Evolutionary conservation across 768 basidiomycete genomes (phyloP).

Genomic region (Hygrocybe coccinea): DNA sequence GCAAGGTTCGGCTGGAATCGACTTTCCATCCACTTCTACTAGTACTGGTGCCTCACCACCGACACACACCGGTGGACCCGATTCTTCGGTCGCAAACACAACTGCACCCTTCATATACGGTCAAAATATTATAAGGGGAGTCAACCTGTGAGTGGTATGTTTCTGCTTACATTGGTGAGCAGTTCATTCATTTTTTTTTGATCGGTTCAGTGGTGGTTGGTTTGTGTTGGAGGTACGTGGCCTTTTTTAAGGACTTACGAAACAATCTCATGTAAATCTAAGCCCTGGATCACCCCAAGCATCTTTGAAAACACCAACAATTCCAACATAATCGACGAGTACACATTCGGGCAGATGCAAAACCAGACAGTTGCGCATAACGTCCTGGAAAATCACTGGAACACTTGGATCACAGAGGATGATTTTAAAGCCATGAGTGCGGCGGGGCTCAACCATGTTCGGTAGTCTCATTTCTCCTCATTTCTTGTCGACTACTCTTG

Average conservation of each 20-base stretch:
- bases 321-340: slow-evolving; percentile 54
- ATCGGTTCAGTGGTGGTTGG: slow-evolving; percentile 51
- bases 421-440: slow-evolving; percentile 62
- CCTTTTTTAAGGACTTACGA: neutral
- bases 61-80: slow-evolving; percentile 7
- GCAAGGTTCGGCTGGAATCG: slow-evolving; percentile 11
- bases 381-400: slow-evolving; percentile 52
- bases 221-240: slow-evolving; percentile 51
- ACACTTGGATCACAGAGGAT: slow-evolving; percentile 63
- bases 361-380: slow-evolving; percentile 39
- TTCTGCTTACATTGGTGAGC: neutral
- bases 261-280: neutral
- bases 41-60: neutral
- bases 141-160: slow-evolving; percentile 50
- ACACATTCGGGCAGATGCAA: slow-evolving; percentile 52
- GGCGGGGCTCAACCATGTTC: slow-evolving; percentile 68
- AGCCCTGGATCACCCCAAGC: slow-evolving; percentile 80
- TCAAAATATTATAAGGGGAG: slow-evolving; percentile 46
- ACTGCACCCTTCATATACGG: slow-evolving; percentile 39
- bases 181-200: neutral
- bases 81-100: slow-evolving; percentile 9
- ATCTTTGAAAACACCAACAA: slow-evolving; percentile 62
- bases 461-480: slow-evolving; percentile 25
- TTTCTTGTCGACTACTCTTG: neutral
- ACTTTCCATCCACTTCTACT: slow-evolving; percentile 7